Base-by-base conservation (phyloP, 768 basidiomycete species). In the Boletus reticuloceps region DNA sequence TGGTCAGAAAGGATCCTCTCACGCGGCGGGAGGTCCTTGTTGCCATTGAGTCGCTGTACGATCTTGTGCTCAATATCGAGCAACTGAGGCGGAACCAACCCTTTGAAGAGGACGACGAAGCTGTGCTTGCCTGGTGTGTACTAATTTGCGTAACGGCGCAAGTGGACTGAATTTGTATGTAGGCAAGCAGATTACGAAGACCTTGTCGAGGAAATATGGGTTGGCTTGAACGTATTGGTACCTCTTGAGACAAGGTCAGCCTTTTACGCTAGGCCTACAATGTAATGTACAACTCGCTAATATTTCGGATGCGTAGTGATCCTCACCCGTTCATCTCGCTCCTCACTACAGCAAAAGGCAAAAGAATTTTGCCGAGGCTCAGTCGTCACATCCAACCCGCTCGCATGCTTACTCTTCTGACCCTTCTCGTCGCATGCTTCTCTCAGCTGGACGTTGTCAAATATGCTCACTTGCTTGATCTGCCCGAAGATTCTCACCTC, bases 241-340 rank as follows among this genome's bases (percentile, higher is more conserved):
- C 93, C 94, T 39, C 81, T 98, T 17, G 94, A 94, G 67, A 89
- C 90, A n/a, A 94, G 94, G 94, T 93, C 58, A 38, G 76, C 58
- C 1, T 39, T 29, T 29, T 39, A 0, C 19, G 6, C 13, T 16
- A 31, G 20, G n/a, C 9, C 25, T 13, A 32, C 19, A 3, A 27
- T 50, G 6, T 14, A 20, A 44, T 25, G 6, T 17, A 25, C 47
- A 46, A n/a, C 10, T 22, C 12, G 31, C 49, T 64, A 9, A 56
- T 27, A 2, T 27, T 48, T 40, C 47, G n/a, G 34, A 40, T 31
- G 8, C 46, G 39, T 51, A 95, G 95, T 69, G 81, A 89, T 58
- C 96, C 96, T 4, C 97, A 99, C 74, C 97, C 97, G 3, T 98
- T 99, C 75, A 86, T 99, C 61, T 94, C 95, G 4, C 79, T 99